Evolutionary conservation across 768 basidiomycete genomes (phyloP).

Genomic region (Asterophora parasitica): DNA sequence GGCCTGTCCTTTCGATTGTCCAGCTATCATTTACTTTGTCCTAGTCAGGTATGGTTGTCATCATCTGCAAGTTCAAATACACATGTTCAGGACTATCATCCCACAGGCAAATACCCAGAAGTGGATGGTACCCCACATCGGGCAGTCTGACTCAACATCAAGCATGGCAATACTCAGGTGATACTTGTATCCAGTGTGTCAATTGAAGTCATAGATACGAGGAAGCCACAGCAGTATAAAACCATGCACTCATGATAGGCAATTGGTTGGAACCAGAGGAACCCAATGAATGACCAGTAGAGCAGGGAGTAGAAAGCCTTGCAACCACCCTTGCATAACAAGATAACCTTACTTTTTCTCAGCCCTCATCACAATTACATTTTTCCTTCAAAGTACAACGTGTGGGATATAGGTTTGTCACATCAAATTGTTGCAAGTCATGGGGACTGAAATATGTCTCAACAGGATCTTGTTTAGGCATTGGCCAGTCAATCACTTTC

Average conservation of each 20-base stretch:
- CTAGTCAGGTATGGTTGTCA: constrained; percentile 41
- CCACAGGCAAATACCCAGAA: too few relatives aligned
- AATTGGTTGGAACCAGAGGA: too few relatives aligned
- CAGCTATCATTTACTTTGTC: not conserved
- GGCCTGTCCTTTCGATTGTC: not conserved
- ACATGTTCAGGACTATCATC: too few relatives aligned
- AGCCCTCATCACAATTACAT: constrained; percentile 65
- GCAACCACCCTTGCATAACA: too few relatives aligned
- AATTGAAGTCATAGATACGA: too few relatives aligned
- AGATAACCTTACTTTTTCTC: constrained; percentile 7
- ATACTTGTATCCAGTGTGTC: too few relatives aligned
- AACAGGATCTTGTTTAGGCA: constrained; percentile 81
- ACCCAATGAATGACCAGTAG: too few relatives aligned
- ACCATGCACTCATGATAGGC: too few relatives aligned
- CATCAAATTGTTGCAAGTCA: not conserved
- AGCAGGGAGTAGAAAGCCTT: too few relatives aligned
- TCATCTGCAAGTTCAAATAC: constrained; percentile 54
- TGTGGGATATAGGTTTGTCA: constrained; percentile 65
- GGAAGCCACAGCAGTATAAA: too few relatives aligned
- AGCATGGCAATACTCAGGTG: too few relatives aligned
- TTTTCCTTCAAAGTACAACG: constrained; percentile 84
- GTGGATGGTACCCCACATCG: constrained; percentile 53
- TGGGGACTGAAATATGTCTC: constrained; percentile 7
- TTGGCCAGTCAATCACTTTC: constrained; percentile 84
- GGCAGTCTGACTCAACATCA: too few relatives aligned